Evolutionary conservation across 2,329 filamentous ascomycete genomes (phyloP), one percentile per base, ranked within the genome.

Genomic region (Bipolaris cookei): DNA sequence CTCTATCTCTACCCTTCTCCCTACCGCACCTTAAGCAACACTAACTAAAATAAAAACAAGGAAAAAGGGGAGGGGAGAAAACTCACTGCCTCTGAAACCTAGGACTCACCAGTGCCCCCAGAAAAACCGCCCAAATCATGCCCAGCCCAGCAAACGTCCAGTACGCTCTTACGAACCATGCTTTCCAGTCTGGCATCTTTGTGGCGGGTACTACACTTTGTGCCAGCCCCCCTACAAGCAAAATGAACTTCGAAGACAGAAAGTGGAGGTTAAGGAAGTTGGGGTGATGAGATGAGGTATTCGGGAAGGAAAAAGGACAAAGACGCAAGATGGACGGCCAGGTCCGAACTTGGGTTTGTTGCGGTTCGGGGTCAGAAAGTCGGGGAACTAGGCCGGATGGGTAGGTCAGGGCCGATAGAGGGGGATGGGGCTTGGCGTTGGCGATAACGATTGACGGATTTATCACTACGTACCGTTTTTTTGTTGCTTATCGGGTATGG

Each of bases 31-130:
- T n/a, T n/a, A n/a, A n/a, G n/a, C n/a, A n/a, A n/a, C n/a, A n/a
- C n/a, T n/a, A n/a, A n/a, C n/a, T n/a, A n/a, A 18, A 6, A 23
- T 11, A 25, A 6, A 4, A 3, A 44, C 5, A 18, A 28, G 46
- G 6, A 16, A 28, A 11, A 34, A 23, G 14, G 45, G 30, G 30
- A 10, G 11, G 2, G n/a, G 3, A n/a, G 30, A 23, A 23, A 34
- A 76, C 88, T 78, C 82, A 96, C 92, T 93, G 87, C 79, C 90
- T 83, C 74, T 98, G 94, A 50, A 96, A 80, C 65, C 82, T 85
- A 2, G 91, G 88, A 67, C 85, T 87, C 13, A 88, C 84, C 56
- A 90, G 78, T 8, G 89, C 77, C 2, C 83, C 78, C n/a, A 96
- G 77, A 61, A 90, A 87, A 25, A 84, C 70, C 16, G 86, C 78